Evolutionary conservation across 139 green algal genomes (phyloP).

Genomic region (Chlamydomonas incerta): DNA sequence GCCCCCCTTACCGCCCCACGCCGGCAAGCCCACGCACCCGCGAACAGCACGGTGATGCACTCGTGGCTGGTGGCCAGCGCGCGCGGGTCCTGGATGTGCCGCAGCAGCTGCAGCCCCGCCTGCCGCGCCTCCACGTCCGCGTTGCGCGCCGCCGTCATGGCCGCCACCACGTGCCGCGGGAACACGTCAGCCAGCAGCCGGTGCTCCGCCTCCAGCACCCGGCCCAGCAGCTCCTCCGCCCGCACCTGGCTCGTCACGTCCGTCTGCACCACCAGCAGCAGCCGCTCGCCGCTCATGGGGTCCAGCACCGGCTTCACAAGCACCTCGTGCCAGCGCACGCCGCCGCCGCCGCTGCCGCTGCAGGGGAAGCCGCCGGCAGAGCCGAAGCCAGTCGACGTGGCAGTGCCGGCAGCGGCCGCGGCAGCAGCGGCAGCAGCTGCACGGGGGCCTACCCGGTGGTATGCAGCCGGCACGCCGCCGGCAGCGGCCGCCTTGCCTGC

Average conservation of each 20-base stretch:
- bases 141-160: slow-evolving; percentile 19
- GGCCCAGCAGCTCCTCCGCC: slow-evolving; percentile 10
- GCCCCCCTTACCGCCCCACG: too few species aligned
- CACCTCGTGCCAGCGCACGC: slow-evolving; percentile 31
- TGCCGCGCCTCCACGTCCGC: background rate
- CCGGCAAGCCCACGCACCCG: background rate
- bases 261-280: slow-evolving; percentile 33
- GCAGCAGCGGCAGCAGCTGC: too few species aligned
- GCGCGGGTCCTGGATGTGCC: slow-evolving; percentile 18
- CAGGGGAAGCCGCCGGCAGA: too few species aligned
- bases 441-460: too few species aligned
- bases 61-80: slow-evolving; percentile 27
- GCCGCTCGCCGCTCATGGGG: slow-evolving; percentile 19
- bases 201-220: slow-evolving; percentile 30
- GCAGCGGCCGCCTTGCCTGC: too few species aligned
- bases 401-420: too few species aligned
- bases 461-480: too few species aligned
- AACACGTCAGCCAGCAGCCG: slow-evolving; percentile 33
- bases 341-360: background rate
- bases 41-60: slow-evolving; percentile 34
- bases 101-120: slow-evolving; percentile 5
- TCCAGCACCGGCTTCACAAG: background rate
- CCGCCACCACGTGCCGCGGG: slow-evolving; percentile 2
- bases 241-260: slow-evolving; percentile 20
- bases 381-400: too few species aligned